Percentiles rank a stretch among this genome's conserved stretches.
Evolutionary conservation across 805 yeast genomes (phyloP).

Genomic region (Teunomyces lycoperdinae): DNA sequence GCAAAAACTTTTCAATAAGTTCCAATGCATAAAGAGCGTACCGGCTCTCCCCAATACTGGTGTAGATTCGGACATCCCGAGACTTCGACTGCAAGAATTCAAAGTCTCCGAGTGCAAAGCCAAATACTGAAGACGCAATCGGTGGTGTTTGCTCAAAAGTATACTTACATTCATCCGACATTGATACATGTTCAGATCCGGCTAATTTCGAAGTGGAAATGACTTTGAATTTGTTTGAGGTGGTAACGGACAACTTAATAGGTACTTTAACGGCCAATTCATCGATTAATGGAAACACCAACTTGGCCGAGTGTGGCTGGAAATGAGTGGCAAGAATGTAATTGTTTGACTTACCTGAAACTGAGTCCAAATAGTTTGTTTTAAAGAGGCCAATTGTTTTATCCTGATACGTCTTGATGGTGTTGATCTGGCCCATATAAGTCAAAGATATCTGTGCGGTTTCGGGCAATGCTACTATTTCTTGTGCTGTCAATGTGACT

Average conservation of each 20-base stretch:
- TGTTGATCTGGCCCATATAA: slow-evolving; percentile 52
- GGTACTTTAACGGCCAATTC: slow-evolving; percentile 56
- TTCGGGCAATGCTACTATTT: slow-evolving; percentile 7
- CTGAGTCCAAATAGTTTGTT: slow-evolving; percentile 56
- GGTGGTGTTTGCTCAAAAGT: slow-evolving; percentile 53
- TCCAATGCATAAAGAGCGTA: slow-evolving; percentile 51
- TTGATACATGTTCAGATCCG: slow-evolving; percentile 13
- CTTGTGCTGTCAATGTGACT: slow-evolving; percentile 26
- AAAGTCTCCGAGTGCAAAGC: slow-evolving; percentile 67
- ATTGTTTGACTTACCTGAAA: slow-evolving; percentile 48
- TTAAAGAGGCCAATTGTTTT: slow-evolving; percentile 64
- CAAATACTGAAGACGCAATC: slow-evolving; percentile 63
- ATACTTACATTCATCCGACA: slow-evolving; percentile 28
- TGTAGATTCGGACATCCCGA: slow-evolving; percentile 51
- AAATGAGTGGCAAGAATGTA: slow-evolving; percentile 66
- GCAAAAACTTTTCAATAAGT: slow-evolving; percentile 46
- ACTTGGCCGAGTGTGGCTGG: slow-evolving; percentile 64
- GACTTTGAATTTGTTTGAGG: slow-evolving; percentile 45
- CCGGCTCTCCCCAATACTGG: slow-evolving; percentile 50
- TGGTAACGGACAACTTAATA: slow-evolving; percentile 48
- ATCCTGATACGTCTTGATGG: slow-evolving; percentile 52
- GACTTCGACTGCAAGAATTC: slow-evolving; percentile 36
- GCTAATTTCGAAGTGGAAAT: slow-evolving; percentile 47
- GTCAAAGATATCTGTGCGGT: slow-evolving; percentile 20
- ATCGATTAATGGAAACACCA: slow-evolving; percentile 68